Percentiles rank a stretch among this genome's conserved stretches.
These are phyloP conservation scores for Ceratocystiopsis sp. DNA, from an alignment of 2,329 filamentous ascomycete genomes.

Conservation along the genomic window DNA sequence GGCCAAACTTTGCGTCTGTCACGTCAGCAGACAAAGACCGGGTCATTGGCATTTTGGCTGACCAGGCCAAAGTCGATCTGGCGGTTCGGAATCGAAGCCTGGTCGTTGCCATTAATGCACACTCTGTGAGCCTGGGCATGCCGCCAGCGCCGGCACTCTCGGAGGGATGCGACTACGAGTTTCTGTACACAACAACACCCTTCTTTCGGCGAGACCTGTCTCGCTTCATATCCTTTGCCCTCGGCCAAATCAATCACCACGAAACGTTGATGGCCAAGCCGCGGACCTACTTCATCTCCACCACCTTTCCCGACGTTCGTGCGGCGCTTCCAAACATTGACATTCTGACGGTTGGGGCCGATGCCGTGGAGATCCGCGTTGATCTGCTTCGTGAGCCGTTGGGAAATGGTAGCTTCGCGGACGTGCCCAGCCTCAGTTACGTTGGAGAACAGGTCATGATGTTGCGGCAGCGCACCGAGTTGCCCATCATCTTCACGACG, in stretches of 20 bases:
- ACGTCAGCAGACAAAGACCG: constrained; percentile 37
- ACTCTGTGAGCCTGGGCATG: constrained; percentile 56
- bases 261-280: constrained; percentile 61
- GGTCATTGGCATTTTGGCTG: constrained; percentile 49
- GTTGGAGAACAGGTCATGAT: constrained; percentile 77
- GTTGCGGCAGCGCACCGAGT: constrained; percentile 63
- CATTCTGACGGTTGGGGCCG: constrained; percentile 71
- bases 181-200: constrained; percentile 57
- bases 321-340: constrained; percentile 71
- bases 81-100: constrained; percentile 38
- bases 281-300: constrained; percentile 72
- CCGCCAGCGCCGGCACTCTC: constrained; percentile 50
- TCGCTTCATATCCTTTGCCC: constrained; percentile 60
- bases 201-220: constrained; percentile 62
- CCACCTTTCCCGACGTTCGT: constrained; percentile 73
- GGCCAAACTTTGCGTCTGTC: constrained; percentile 36
- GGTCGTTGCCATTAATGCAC: constrained; percentile 56
- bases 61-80: constrained; percentile 33
- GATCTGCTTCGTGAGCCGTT: constrained; percentile 63
- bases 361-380: constrained; percentile 71
- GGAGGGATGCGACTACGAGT: constrained; percentile 65
- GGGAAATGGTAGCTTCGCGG: constrained; percentile 40
- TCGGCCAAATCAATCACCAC: constrained; percentile 66
- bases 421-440: constrained; percentile 63
- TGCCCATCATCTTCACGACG: constrained; percentile 83